Base-by-base conservation (phyloP, 148 eudicot species). In the Cornus suecica region DNA sequence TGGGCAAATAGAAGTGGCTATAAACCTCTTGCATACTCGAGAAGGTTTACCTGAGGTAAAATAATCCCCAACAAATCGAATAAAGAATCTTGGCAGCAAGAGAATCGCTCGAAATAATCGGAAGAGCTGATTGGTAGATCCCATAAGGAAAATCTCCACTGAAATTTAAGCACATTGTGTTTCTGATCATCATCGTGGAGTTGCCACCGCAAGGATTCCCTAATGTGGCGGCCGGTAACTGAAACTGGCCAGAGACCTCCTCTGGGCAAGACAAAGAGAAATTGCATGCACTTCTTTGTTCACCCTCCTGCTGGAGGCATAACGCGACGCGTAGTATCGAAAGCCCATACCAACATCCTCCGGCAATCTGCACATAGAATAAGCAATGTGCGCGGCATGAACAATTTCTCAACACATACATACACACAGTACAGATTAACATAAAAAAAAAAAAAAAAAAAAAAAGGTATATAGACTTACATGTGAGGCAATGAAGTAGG, bases 311-410 rank as follows among this genome's bases (percentile, higher is more conserved):
- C 65, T 84, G 58, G 24, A 94, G 88, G 82, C 98, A 94, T 25
- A 88, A 80, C 0, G 91, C 97, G 1, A 92, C 90, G 0, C 96
- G 85, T 41, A 92, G 95, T 82, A 94, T 94, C 2, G 96, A 87
- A 48, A 94, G 97, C 20, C 85, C 88, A 31, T 94, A 94, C 97
- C 98, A 94, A 72, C 97, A 94, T 34, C 97, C 98, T 22, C 98
- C 97, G 0, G 95, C 92, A 66, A 87, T 92, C 96, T 94, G 75
- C 30, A 52, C n/a, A 51, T 20, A 26, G 18, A 13, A 37, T 15
- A 1, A 63, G 65, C 1, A 15, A 23, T 11, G 2, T 69, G 54
- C 72, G 7, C 2, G n/a, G n/a, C n/a, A n/a, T 66, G 41, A 66
- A 29, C 60, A 58, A 58, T 18, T 58, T 58, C n/a, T n/a, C n/a